A percentile compares a stretch with the other conserved stretches of the same genome.
phyloP scores from a whole-genome alignment of 2,329 filamentous ascomycete species.

The Aureobasidium sp. region DNA sequence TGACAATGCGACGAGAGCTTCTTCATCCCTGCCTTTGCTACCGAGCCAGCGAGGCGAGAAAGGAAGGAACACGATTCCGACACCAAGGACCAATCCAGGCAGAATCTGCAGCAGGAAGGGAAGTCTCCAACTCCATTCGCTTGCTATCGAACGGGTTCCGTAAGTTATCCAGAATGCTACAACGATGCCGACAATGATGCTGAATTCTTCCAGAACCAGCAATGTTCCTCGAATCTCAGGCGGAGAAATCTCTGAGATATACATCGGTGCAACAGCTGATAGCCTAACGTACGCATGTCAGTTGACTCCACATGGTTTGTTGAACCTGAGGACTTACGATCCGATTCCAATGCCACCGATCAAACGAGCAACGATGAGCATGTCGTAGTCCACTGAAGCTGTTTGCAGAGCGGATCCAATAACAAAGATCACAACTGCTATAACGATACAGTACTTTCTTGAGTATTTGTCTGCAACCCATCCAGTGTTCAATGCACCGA shows the following conservation, averaged over 20 bases:
- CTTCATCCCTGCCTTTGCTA: conserved; percentile 22
- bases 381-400: conserved; percentile 40
- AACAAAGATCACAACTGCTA: conserved; percentile 44
- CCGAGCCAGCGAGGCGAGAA: conserved; percentile 28
- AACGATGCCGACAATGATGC: conserved; percentile 40
- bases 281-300: conserved; percentile 14
- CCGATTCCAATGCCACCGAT: conserved; percentile 46
- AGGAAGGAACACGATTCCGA: conserved; percentile 26
- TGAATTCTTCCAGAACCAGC: conserved; percentile 38
- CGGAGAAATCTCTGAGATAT: conserved; percentile 28
- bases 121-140: conserved; percentile 40
- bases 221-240: conserved; percentile 32
- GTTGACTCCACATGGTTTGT: background rate
- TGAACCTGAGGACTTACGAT: conserved; percentile 25
- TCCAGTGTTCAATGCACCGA: conserved; percentile 36
- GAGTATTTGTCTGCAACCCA: conserved; percentile 46
- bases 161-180: conserved; percentile 49
- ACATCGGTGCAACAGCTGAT: conserved; percentile 42
- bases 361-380: conserved; percentile 42
- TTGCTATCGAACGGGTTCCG: conserved; percentile 34
- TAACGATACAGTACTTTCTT: conserved; percentile 43
- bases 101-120: conserved; percentile 41
- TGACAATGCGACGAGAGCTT: conserved; percentile 21
- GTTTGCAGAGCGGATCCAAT: conserved; percentile 45
- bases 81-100: conserved; percentile 23